A percentile compares a stretch with the other conserved stretches of the same genome.
phyloP scores from a whole-genome alignment of 2,329 filamentous ascomycete species.

The Elsinoe fawcettii region DNA sequence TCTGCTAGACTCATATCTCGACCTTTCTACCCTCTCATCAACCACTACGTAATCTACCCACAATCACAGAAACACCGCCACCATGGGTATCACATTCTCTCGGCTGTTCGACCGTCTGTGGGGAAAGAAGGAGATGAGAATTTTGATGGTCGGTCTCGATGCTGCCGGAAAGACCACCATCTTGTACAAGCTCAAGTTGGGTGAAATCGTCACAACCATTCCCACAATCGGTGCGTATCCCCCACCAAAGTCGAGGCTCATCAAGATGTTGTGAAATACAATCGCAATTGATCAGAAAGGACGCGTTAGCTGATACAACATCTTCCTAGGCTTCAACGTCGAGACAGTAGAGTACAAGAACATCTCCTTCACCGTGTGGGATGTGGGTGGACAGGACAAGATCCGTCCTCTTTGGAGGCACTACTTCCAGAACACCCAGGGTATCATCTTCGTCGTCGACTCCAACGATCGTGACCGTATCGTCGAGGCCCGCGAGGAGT shows the following conservation, averaged over 20 bases:
- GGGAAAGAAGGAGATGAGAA: constrained; percentile 97
- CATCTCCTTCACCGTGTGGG: constrained; percentile 99
- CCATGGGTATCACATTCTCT: constrained; percentile 87
- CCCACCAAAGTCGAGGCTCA: not conserved
- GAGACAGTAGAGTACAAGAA: constrained; percentile 99
- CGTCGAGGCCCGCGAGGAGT: constrained; percentile 84
- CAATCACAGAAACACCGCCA: constrained; percentile 46
- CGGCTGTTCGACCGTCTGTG: constrained; percentile 99
- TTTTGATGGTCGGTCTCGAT: constrained; percentile 96
- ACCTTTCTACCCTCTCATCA: not conserved
- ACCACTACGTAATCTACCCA: constrained; percentile 22
- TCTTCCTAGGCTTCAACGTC: constrained; percentile 72
- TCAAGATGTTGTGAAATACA: not conserved
- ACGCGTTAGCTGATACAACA: not conserved
- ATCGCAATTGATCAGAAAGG: not conserved
- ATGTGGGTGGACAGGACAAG: constrained; percentile 98
- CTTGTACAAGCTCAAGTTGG: constrained; percentile 97
- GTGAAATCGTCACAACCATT: constrained; percentile 96
- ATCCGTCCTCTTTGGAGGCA: constrained; percentile 95
- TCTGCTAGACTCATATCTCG: not conserved
- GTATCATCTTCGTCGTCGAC: constrained; percentile 97
- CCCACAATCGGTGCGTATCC: constrained; percentile 67
- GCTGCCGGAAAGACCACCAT: constrained; percentile 98
- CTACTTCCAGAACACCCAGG: constrained; percentile 94
- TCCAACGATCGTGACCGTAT: constrained; percentile 86